Percentiles rank a stretch among this genome's conserved stretches.
phyloP scores from a whole-genome alignment of 2,329 filamentous ascomycete species.

The Aspergillus neoniger region DNA sequence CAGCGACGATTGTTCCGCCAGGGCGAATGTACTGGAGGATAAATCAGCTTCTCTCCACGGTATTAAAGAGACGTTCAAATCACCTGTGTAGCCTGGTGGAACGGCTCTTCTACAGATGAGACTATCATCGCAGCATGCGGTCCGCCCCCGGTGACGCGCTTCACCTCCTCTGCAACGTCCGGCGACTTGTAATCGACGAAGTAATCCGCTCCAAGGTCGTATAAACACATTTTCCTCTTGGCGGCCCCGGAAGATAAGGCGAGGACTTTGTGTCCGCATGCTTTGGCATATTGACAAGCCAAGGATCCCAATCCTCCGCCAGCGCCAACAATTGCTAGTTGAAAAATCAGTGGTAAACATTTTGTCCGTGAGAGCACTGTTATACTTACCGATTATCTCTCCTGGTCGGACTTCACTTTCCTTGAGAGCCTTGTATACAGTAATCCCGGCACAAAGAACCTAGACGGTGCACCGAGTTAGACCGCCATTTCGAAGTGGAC shows the following conservation, averaged over 20 bases:
- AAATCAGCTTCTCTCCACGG: not conserved
- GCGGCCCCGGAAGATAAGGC: constrained; percentile 81
- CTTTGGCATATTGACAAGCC: constrained; percentile 84
- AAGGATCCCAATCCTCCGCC: constrained; percentile 80
- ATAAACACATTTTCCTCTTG: constrained; percentile 66
- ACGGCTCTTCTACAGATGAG: constrained; percentile 81
- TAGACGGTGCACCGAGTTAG: not conserved
- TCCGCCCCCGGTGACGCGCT: constrained; percentile 75
- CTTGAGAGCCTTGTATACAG: constrained; percentile 86
- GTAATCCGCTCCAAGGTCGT: constrained; percentile 70
- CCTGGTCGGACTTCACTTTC: constrained; percentile 75
- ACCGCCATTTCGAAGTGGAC: not conserved
- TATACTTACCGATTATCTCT: constrained; percentile 53
- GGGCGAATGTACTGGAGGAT: constrained; percentile 73
- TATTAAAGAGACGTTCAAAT: constrained; percentile 26
- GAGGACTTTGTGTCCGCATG: constrained; percentile 79
- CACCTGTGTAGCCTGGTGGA: constrained; percentile 71
- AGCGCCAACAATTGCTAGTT: constrained; percentile 78
- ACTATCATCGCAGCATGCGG: constrained; percentile 83
- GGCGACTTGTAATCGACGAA: constrained; percentile 75
- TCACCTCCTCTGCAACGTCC: constrained; percentile 78
- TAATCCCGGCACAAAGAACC: constrained; percentile 81
- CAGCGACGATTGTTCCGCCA: constrained; percentile 77
- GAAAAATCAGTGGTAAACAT: no score
- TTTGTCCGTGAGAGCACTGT: no score